phyloP scores from a whole-genome alignment of 306 rosid genomes.

The Sindora glabra region DNA sequence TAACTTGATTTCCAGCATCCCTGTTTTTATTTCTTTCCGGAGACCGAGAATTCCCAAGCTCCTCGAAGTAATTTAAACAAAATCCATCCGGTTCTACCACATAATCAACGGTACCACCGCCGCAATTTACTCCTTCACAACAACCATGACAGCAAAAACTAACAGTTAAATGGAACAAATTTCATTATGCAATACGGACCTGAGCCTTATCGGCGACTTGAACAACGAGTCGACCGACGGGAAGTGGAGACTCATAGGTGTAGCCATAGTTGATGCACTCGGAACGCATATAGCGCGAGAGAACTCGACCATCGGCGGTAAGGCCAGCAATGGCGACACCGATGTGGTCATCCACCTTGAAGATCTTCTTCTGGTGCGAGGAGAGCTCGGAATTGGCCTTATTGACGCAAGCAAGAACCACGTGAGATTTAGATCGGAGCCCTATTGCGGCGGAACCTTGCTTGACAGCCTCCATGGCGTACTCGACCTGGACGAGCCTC shows the following conservation, averaged over 20 bases:
- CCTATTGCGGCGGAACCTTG: conserved; percentile 98
- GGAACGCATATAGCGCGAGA: conserved; percentile 85
- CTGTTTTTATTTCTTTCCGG: not conserved
- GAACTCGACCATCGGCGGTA: conserved; percentile 95
- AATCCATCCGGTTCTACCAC: conserved; percentile 28
- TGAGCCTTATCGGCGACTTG: conserved; percentile 97
- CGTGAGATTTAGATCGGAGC: conserved; percentile 90
- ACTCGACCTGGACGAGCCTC: conserved; percentile 88
- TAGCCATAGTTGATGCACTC: conserved; percentile 79
- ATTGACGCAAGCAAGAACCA: conserved; percentile 85
- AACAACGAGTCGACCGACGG: conserved; percentile 91
- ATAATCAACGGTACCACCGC: not conserved
- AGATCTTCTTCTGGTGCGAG: conserved; percentile 98
- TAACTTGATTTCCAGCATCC: not conserved
- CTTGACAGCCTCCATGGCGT: conserved; percentile 97
- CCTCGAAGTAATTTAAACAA: not conserved
- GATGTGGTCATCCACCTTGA: conserved; percentile 95
- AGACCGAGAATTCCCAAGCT: not conserved
- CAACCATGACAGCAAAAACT: not conserved
- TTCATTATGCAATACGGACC: conserved; percentile 25
- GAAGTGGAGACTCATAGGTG: conserved; percentile 89
- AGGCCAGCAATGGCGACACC: conserved; percentile 97
- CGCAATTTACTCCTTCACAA: not conserved
- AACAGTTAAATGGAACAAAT: not conserved
- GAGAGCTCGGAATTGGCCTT: conserved; percentile 89